A percentile compares a stretch with the other conserved stretches of the same genome.
phyloP scores from a whole-genome alignment of 495 filamentous ascomycete genomes.

The Margaritispora aquatica region DNA sequence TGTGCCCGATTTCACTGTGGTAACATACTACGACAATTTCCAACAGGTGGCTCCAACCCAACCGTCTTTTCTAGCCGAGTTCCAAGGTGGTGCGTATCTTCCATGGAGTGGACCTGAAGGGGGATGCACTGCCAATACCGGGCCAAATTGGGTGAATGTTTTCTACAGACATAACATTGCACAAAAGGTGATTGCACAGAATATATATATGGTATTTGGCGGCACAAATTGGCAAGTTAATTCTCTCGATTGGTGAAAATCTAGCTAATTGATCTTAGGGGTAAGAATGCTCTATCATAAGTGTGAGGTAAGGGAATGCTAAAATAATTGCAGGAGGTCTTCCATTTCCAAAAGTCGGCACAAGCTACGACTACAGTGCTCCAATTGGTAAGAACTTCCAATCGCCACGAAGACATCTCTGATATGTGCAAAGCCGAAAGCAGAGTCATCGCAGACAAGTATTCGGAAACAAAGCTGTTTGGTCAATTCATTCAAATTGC shows the following conservation, averaged over 20 bases:
- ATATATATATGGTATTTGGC: conserved; percentile 48
- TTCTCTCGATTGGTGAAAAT: not conserved
- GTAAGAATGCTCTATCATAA: conserved; percentile 20
- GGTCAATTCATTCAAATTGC: conserved; percentile 49
- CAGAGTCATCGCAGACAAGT: conserved; percentile 50
- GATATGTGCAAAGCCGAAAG: conserved; percentile 37
- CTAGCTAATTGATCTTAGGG: conserved; percentile 21
- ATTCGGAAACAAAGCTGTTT: conserved; percentile 54
- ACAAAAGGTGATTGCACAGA: conserved; percentile 37
- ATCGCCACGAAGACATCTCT: not conserved
- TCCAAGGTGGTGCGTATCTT: conserved; percentile 59
- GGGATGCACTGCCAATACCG: conserved; percentile 32
- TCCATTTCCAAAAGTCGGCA: conserved; percentile 32
- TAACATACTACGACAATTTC: conserved; percentile 27
- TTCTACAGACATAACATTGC: conserved; percentile 51
- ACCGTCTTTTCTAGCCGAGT: conserved; percentile 55
- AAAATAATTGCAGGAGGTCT: conserved; percentile 3
- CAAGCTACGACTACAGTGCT: conserved; percentile 55
- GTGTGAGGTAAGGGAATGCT: conserved; percentile 1
- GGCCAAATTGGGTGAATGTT: conserved; percentile 49
- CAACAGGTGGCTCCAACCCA: conserved; percentile 42
- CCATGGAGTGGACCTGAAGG: conserved; percentile 54
- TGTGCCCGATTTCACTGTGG: conserved; percentile 41
- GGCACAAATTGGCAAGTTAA: conserved; percentile 44
- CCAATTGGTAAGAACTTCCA: conserved; percentile 28